phyloP scores from a whole-genome alignment of 2,329 filamentous ascomycete genomes.

The Teratosphaeria pseudoeucalypti region DNA sequence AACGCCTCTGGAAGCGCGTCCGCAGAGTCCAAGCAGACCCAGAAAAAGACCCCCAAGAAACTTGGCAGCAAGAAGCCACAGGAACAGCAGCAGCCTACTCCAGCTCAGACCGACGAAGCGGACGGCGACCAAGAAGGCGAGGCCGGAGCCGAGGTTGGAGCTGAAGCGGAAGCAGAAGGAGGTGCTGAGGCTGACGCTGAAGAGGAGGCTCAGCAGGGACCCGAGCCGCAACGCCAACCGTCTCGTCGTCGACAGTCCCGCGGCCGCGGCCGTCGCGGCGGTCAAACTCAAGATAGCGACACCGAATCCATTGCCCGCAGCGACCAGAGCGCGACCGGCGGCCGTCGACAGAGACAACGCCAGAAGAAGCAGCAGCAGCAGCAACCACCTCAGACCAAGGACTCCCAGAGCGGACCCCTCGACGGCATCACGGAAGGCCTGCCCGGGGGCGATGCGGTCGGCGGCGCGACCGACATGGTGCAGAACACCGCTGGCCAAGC shows the following conservation, averaged over 20 bases:
- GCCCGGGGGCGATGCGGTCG: conserved; percentile 42
- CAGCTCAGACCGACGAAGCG: conserved; percentile 38
- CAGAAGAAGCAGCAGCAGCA: conserved; percentile 33
- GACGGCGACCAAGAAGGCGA: conserved; percentile 25
- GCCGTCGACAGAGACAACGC: conserved; percentile 47
- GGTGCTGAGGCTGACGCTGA: conserved; percentile 31
- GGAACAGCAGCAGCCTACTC: conserved; percentile 36
- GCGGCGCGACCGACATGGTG: conserved; percentile 46
- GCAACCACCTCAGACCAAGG: conserved; percentile 27
- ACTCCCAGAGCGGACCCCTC: conserved; percentile 39
- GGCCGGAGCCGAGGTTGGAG: conserved; percentile 26
- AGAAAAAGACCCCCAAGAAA: conserved; percentile 41
- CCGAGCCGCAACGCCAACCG: conserved; percentile 28
- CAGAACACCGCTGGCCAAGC: conserved; percentile 43
- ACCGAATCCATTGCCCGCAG: conserved; percentile 45
- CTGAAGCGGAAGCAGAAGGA: conserved; percentile 20
- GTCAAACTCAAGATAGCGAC: conserved; percentile 33
- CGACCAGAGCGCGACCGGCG: conserved; percentile 43
- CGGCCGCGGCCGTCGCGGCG: conserved; percentile 37
- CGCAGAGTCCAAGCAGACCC: conserved; percentile 28
- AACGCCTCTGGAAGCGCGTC: conserved; percentile 20
- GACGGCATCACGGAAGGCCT: conserved; percentile 46
- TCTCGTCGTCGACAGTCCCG: conserved; percentile 41
- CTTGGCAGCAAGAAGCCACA: conserved; percentile 34
- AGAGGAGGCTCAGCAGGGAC: conserved; percentile 35